Conservation (phyloP, 805 yeast species). For the Candida ipomoeae region DNA sequence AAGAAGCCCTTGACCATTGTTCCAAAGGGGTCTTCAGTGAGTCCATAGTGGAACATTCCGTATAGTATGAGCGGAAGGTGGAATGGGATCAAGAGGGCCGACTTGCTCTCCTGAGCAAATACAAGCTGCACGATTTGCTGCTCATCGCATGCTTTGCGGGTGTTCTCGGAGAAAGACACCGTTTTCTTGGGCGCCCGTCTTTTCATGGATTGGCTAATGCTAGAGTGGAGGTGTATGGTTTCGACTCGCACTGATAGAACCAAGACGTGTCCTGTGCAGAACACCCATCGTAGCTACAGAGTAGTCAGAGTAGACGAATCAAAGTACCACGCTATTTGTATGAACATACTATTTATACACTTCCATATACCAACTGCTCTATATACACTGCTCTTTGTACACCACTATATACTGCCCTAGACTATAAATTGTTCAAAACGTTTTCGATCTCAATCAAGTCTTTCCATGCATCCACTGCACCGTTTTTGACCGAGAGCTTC, state of each 20-base stretch:
- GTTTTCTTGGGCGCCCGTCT: conserved; percentile 13
- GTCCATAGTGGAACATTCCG: conserved; percentile 30
- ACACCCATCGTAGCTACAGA: neutral
- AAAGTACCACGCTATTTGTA: neutral
- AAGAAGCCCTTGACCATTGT: conserved; percentile 26
- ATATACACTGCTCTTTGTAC: too few species aligned
- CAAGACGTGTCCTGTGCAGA: neutral
- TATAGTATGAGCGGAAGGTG: conserved; percentile 26
- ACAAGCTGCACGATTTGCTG: neutral
- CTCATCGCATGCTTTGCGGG: conserved; percentile 5
- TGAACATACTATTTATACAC: too few species aligned
- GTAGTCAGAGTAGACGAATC: neutral
- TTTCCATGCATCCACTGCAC: conserved; percentile 60
- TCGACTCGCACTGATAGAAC: conserved; percentile 1
- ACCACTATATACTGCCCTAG: too few species aligned
- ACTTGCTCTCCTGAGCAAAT: conserved; percentile 8
- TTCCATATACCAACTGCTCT: too few species aligned
- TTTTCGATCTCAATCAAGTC: conserved; percentile 59
- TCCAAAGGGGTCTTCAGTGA: conserved; percentile 21
- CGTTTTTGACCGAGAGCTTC: conserved; percentile 54
- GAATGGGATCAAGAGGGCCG: conserved; percentile 23
- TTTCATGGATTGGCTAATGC: conserved; percentile 5
- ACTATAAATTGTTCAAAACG: conserved; percentile 25
- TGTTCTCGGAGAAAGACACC: conserved; percentile 13
- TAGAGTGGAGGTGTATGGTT: neutral